A percentile compares a stretch with the other conserved stretches of the same genome.
Conservation (phyloP, 108 stramenopile genomes). For the Stephanodiscus minutulus region DNA sequence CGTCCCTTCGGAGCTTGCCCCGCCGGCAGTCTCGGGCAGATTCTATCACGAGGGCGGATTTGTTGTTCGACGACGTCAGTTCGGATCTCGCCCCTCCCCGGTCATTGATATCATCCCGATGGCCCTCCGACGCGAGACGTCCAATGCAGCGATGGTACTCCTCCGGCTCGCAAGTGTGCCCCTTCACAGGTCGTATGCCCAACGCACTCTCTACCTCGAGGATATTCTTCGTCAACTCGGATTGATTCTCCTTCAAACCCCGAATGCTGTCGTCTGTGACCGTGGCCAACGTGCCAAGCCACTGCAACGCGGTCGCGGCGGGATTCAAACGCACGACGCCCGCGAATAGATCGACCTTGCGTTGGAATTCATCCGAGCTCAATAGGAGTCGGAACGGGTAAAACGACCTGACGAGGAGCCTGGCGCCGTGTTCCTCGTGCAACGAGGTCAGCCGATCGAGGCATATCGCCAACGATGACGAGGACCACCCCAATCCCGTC, state of each 20-base stretch:
- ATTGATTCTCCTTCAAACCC: slow-evolving; percentile 47
- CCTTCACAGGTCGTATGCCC: slow-evolving; percentile 56
- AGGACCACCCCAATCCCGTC: slow-evolving; percentile 72
- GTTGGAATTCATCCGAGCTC: slow-evolving; percentile 50
- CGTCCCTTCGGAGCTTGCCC: slow-evolving; percentile 63
- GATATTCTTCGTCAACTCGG: slow-evolving; percentile 34
- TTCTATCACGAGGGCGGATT: slow-evolving; percentile 57
- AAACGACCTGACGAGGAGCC: slow-evolving; percentile 65
- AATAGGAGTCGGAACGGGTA: slow-evolving; percentile 80
- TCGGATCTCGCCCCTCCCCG: neutral
- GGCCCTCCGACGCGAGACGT: slow-evolving; percentile 24
- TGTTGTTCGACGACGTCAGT: slow-evolving; percentile 23
- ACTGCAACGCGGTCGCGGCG: slow-evolving; percentile 67
- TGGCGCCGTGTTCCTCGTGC: slow-evolving; percentile 62
- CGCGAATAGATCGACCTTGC: slow-evolving; percentile 62
- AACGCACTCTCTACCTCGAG: slow-evolving; percentile 51
- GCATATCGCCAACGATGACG: slow-evolving; percentile 57
- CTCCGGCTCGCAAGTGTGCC: slow-evolving; percentile 59
- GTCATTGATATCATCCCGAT: neutral
- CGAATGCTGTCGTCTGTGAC: slow-evolving; percentile 54
- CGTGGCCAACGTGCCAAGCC: slow-evolving; percentile 53
- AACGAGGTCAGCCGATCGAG: slow-evolving; percentile 57
- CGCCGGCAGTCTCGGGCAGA: slow-evolving; percentile 58
- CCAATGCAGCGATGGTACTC: slow-evolving; percentile 68
- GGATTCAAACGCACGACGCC: slow-evolving; percentile 69